These are phyloP conservation scores for Scheffersomyces lignosus DNA, from an alignment of 805 yeast species.

Conservation along the genomic window DNA sequence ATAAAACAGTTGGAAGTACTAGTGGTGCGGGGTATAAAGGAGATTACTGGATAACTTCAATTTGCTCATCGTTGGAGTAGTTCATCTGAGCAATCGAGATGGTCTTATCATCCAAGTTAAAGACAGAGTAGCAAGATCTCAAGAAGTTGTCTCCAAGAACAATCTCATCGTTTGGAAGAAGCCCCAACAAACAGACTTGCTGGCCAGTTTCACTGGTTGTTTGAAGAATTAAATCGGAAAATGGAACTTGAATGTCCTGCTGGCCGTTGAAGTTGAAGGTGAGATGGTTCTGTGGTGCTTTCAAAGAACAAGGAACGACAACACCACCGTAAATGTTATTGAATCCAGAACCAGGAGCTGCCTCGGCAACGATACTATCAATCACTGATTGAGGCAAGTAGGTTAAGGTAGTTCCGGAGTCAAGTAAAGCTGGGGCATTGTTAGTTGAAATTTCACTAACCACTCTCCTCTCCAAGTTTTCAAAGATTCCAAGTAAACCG, in stretches of 20 bases:
- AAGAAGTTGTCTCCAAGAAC: constrained; percentile 30
- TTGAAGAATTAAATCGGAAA: constrained; percentile 10
- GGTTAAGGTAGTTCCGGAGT: constrained; percentile 58
- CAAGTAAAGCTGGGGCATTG: constrained; percentile 45
- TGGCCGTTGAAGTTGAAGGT: constrained; percentile 9
- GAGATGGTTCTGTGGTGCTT: constrained; percentile 8
- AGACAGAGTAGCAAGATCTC: constrained; percentile 25
- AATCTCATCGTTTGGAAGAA: constrained; percentile 11
- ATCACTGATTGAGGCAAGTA: constrained; percentile 37
- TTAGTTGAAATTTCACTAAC: constrained; percentile 4
- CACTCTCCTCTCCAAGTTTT: no score
- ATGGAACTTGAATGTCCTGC: constrained; percentile 12
- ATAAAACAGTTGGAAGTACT: no score
- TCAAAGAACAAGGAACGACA: constrained; percentile 15
- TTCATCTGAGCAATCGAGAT: constrained; percentile 25
- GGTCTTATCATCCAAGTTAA: constrained; percentile 24
- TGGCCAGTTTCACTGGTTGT: constrained; percentile 2
- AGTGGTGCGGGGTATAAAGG: not conserved
- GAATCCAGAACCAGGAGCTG: constrained; percentile 8
- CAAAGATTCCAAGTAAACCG: no score
- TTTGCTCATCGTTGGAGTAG: constrained; percentile 12
- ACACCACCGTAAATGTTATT: constrained; percentile 6
- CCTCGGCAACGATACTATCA: constrained; percentile 2
- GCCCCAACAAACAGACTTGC: constrained; percentile 9
- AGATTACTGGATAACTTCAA: constrained; percentile 7